These are phyloP conservation scores for Chalara sp. DNA, from an alignment of 2,329 filamentous ascomycete genomes.

Conservation along the genomic window DNA sequence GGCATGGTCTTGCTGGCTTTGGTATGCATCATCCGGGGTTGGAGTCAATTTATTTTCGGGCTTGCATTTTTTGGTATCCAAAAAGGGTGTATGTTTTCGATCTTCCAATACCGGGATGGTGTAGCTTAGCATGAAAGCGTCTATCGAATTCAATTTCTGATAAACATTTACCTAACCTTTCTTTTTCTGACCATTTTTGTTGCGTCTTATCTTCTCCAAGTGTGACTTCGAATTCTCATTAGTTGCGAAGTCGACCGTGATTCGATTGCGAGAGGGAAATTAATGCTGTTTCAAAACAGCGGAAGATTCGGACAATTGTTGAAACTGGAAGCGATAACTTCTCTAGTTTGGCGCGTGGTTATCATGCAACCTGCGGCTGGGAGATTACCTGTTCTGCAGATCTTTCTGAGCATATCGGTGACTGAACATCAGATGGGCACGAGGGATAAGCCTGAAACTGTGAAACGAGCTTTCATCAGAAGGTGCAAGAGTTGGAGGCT, in stretches of 20 bases:
- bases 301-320: not conserved
- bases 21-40: conserved; percentile 5
- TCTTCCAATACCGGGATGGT: not conserved
- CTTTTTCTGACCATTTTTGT: not conserved
- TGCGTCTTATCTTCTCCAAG: not conserved
- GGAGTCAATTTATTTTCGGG: conserved; percentile 11
- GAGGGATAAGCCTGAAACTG: no score
- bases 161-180: conserved; percentile 3
- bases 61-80: conserved; percentile 5
- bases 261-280: not conserved
- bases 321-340: no score
- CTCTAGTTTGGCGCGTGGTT: no score
- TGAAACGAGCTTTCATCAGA: no score
- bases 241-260: not conserved
- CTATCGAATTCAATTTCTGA: conserved; percentile 17
- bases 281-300: not conserved
- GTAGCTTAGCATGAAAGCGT: conserved; percentile 11
- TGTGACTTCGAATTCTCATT: not conserved
- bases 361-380: no score
- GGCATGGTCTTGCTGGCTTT: conserved; percentile 8
- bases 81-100: conserved; percentile 11
- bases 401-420: no score
- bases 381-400: no score
- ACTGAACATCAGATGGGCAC: no score
- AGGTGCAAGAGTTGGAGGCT: no score